phyloP scores from a whole-genome alignment of 2,329 filamentous ascomycete species.

The Calonectria pauciramosa region DNA sequence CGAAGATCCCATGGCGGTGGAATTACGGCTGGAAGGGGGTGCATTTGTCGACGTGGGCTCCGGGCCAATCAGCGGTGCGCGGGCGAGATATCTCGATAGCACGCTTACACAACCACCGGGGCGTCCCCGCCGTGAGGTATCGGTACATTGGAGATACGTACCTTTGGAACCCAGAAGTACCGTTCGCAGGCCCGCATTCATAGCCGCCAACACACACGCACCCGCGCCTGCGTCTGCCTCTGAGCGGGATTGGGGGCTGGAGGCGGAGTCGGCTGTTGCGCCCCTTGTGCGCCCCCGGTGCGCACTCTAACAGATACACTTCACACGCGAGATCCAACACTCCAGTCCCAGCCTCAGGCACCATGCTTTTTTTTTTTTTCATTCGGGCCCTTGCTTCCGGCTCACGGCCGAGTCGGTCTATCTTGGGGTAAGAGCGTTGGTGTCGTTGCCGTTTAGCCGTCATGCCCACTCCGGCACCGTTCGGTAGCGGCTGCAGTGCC shows the following conservation, averaged over 20 bases:
- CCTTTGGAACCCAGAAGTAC: slow-evolving; percentile 6
- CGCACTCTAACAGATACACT: background rate
- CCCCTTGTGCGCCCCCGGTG: background rate
- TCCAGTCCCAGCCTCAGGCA: background rate
- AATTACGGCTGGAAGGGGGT: background rate
- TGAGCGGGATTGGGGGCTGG: slow-evolving; percentile 12
- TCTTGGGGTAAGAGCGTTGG: background rate
- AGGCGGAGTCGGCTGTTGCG: slow-evolving; percentile 7
- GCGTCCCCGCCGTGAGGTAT: background rate
- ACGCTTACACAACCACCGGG: background rate
- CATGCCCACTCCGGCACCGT: slow-evolving; percentile 19
- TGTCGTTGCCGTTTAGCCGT: slow-evolving; percentile 17
- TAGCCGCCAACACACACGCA: background rate
- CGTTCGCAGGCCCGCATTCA: slow-evolving; percentile 5
- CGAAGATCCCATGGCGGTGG: slow-evolving; percentile 11
- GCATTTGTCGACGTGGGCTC: background rate
- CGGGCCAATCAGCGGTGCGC: background rate
- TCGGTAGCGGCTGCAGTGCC: slow-evolving; percentile 26
- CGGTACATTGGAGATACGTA: slow-evolving; percentile 7
- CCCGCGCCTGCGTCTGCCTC: background rate
- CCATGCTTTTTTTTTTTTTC: background rate
- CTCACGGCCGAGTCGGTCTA: slow-evolving; percentile 13
- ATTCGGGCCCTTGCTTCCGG: background rate
- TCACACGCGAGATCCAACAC: background rate
- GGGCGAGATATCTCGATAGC: background rate